Evolutionary conservation across 2,329 filamentous ascomycete species (phyloP), one percentile per base, ranked within the genome.

Genomic region (Aspergillus ibericus): DNA sequence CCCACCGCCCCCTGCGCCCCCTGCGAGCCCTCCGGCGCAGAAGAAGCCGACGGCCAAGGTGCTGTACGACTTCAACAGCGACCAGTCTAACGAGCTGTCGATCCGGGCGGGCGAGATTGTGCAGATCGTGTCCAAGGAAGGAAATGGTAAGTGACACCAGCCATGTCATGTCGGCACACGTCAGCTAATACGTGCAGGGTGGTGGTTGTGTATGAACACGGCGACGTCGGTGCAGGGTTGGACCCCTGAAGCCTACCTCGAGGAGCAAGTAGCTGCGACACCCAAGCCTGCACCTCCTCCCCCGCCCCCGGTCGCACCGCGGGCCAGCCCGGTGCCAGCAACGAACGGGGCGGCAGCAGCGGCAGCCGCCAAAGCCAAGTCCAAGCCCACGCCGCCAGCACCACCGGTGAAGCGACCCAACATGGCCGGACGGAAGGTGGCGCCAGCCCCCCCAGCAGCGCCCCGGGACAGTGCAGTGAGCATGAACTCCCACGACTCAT

Each of bases 231-330:
- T 85, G n/a, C 91, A 95, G 76, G 95, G 92, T 53, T 99, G 95
- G 95, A 87, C 95, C 3, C 95, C 95, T 0, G 90, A 93, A 18
- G 92, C 93, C 18, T 99, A 99, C 70, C 88, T 99, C 8, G 90
- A 98, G 77, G 93, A 97, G 60, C 72, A 79, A 59, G 70, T 68
- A 4, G 83, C 83, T 22, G 79, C 85, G 12, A 80, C 82, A 7
- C 83, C 87, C 9, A 84, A 86, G 22, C 83, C 87, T 4, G 80
- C 85, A 4, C 83, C 85, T 6, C 78, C 81, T 13, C 79, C 79
- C 2, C 79, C 80, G 18, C 75, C 78, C 15, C 77, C 80, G 1
- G 74, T 77, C 13, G 75, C 77, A 22, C 72, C 79, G 7, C 80
- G 81, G 4, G 75, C 81, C 29, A 77, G 80, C 12, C 88, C 90